phyloP scores from a whole-genome alignment of 345 rosid genomes.

The Populus tremula region DNA sequence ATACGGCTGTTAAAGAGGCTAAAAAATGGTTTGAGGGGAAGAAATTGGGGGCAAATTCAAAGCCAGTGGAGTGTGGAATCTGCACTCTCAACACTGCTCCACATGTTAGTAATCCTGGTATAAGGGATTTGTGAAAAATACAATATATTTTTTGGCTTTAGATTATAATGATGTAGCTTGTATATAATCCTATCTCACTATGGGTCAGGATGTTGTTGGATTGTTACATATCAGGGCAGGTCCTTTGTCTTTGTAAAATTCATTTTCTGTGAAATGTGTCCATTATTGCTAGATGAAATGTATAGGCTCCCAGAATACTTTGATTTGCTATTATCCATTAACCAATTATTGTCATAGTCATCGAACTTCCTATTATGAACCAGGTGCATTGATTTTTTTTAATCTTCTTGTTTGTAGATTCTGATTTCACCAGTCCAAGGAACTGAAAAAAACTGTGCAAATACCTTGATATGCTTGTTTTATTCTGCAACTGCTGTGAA shows the following conservation, averaged over 20 bases:
- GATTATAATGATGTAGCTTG: background rate
- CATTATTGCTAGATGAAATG: background rate
- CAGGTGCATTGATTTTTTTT: background rate
- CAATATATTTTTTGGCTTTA: background rate
- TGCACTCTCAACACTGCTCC: slow-evolving; percentile 35
- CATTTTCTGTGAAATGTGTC: background rate
- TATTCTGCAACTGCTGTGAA: background rate
- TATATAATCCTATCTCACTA: background rate
- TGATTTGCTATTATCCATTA: background rate
- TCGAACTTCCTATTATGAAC: background rate
- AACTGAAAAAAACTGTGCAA: background rate
- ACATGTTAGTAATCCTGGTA: slow-evolving; percentile 32
- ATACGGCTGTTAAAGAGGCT: slow-evolving; percentile 65
- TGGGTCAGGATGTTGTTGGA: background rate
- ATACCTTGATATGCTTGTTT: background rate
- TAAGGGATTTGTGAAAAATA: background rate
- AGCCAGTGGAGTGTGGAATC: slow-evolving; percentile 44
- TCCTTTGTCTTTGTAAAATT: background rate
- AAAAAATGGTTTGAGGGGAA: slow-evolving; percentile 77
- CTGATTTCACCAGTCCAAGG: background rate
- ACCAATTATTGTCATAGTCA: background rate
- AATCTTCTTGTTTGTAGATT: background rate
- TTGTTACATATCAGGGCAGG: background rate
- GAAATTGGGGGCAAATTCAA: slow-evolving; percentile 57
- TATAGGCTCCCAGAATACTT: background rate